These are phyloP conservation scores for Gloeophyllum trabeum DNA, from an alignment of 768 basidiomycete genomes.

Conservation along the genomic window DNA sequence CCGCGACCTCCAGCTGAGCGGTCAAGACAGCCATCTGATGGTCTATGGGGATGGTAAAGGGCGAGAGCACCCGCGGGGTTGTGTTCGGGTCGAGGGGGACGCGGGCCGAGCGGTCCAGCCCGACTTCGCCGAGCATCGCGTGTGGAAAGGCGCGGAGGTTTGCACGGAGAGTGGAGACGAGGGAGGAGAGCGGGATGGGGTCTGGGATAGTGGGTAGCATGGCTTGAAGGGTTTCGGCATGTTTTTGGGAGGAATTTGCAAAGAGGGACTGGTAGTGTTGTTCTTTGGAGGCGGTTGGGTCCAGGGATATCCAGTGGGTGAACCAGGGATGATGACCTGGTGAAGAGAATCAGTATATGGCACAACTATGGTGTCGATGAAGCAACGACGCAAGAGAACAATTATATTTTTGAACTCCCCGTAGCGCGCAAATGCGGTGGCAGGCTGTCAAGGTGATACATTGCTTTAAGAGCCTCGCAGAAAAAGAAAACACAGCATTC, in stretches of 20 bases:
- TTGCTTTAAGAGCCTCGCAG: no score
- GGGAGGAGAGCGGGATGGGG: conserved; percentile 47
- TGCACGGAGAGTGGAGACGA: conserved; percentile 46
- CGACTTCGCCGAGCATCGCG: conserved; percentile 90
- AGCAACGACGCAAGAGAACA: neutral
- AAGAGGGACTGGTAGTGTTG: conserved; percentile 72
- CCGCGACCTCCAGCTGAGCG: conserved; percentile 76
- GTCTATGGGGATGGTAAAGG: conserved; percentile 65
- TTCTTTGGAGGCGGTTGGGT: conserved; percentile 35
- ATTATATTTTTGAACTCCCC: no score
- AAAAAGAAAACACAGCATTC: no score
- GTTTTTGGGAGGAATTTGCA: conserved; percentile 20
- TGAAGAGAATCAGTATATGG: conserved; percentile 1
- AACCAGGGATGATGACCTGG: conserved; percentile 97
- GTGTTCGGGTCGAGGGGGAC: conserved; percentile 49
- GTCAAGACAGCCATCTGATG: conserved; percentile 81
- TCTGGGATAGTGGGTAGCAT: conserved; percentile 63
- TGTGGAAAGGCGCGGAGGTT: conserved; percentile 51
- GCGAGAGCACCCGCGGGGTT: conserved; percentile 42
- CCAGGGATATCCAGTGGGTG: conserved; percentile 59
- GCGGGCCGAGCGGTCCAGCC: conserved; percentile 74
- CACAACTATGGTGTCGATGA: conserved; percentile 2
- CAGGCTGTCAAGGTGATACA: no score
- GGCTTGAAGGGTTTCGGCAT: conserved; percentile 27
- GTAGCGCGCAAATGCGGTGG: no score